phyloP scores from a whole-genome alignment of 805 yeast genomes.

The Yueomyces sp. region DNA sequence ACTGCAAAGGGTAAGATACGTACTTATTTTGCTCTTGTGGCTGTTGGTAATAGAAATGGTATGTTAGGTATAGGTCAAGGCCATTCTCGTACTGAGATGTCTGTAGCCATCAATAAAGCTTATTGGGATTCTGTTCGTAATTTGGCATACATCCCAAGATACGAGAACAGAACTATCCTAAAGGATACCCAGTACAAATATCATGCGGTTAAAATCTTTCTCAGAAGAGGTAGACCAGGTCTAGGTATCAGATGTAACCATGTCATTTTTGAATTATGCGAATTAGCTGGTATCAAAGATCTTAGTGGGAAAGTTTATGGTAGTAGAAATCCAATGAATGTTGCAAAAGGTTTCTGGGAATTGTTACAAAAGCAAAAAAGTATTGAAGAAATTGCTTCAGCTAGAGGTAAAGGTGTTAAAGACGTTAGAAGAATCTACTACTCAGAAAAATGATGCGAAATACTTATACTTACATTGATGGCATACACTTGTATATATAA shows the following conservation, averaged over 20 bases:
- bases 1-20: conserved; percentile 86
- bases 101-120: conserved; percentile 68
- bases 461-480: background rate
- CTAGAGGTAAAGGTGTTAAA: conserved; percentile 88
- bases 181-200: conserved; percentile 73
- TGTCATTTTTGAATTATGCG: conserved; percentile 79
- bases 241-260: conserved; percentile 88
- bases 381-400: conserved; percentile 75
- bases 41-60: conserved; percentile 88
- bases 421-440: conserved; percentile 88
- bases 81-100: conserved; percentile 64
- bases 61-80: conserved; percentile 95
- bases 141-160: conserved; percentile 66
- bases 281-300: conserved; percentile 88
- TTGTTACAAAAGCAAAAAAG: conserved; percentile 70
- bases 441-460: conserved; percentile 19
- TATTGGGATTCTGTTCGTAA: conserved; percentile 90
- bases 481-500: background rate
- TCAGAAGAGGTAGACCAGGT: conserved; percentile 86
- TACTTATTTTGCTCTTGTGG: conserved; percentile 68
- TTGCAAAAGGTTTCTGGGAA: conserved; percentile 77
- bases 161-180: conserved; percentile 81
- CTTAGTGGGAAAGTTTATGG: conserved; percentile 83
- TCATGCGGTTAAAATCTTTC: conserved; percentile 73
- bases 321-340: conserved; percentile 90